phyloP scores from a whole-genome alignment of 2,329 filamentous ascomycete genomes.

The Trichoderma sp. region DNA sequence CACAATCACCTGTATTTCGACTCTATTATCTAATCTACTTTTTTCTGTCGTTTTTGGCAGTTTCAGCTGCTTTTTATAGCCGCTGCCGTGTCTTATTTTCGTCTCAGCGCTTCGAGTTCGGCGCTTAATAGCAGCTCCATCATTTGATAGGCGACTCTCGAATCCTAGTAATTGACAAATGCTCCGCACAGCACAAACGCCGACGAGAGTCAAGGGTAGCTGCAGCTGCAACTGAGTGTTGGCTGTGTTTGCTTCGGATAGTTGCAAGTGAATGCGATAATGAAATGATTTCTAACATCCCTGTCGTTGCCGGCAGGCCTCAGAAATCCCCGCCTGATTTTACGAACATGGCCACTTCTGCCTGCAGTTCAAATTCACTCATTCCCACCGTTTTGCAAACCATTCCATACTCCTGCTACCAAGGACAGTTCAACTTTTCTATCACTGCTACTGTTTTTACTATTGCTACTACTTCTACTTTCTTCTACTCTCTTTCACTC shows the following conservation, averaged over 20 bases:
- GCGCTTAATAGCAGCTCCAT: not conserved
- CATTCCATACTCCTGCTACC: not conserved
- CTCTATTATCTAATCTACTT: too few relatives aligned
- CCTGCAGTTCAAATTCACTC: not conserved
- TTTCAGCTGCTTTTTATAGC: not conserved
- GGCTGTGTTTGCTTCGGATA: not conserved
- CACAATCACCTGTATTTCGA: not conserved
- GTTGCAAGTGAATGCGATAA: not conserved
- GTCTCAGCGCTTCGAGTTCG: not conserved
- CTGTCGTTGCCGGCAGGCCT: not conserved
- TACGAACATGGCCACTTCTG: not conserved
- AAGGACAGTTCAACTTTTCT: not conserved
- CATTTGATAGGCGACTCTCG: not conserved
- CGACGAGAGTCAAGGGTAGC: not conserved
- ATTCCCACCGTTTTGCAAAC: not conserved
- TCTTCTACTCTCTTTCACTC: not conserved
- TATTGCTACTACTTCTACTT: not conserved
- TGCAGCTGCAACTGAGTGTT: not conserved
- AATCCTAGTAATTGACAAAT: not conserved
- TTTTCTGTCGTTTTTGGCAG: not conserved
- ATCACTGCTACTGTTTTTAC: not conserved
- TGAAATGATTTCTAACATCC: not conserved
- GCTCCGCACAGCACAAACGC: not conserved
- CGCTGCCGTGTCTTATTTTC: not conserved
- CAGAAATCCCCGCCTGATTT: not conserved